phyloP scores from a whole-genome alignment of 2,329 filamentous ascomycete genomes.

The Fusarium sp. region DNA sequence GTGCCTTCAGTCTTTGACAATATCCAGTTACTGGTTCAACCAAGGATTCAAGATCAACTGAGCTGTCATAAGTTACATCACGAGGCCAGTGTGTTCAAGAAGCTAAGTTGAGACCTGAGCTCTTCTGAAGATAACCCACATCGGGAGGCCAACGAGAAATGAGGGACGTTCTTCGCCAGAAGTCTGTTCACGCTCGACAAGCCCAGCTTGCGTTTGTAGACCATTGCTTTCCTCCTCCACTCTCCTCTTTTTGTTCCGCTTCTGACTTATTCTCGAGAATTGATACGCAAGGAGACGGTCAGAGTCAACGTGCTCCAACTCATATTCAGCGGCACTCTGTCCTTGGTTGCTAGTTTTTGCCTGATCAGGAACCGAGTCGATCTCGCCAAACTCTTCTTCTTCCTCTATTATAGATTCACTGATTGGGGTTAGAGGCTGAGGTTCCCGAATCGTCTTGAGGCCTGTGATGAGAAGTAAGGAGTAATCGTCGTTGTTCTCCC shows the following conservation, averaged over 20 bases:
- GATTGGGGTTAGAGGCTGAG: not conserved
- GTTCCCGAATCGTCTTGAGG: not conserved
- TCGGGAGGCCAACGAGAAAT: not conserved
- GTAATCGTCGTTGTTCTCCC: not conserved
- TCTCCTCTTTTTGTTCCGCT: not conserved
- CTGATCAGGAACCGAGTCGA: not conserved
- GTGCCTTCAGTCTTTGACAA: not conserved
- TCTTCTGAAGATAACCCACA: not conserved
- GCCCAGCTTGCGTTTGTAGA: not conserved
- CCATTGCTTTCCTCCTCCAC: not conserved
- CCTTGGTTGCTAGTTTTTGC: not conserved
- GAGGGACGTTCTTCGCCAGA: not conserved
- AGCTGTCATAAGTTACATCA: not conserved
- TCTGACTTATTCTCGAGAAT: not conserved
- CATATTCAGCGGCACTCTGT: not conserved
- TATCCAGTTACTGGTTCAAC: not conserved
- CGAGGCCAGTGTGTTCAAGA: not conserved
- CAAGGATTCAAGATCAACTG: not conserved
- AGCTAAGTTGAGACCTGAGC: not conserved
- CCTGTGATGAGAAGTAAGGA: not conserved
- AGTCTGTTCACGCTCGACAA: not conserved
- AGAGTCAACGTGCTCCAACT: not conserved
- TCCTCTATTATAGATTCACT: not conserved
- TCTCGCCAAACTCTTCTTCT: not conserved
- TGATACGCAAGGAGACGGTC: not conserved